phyloP scores from a whole-genome alignment of 23 red algal genomes.

The Agarophyton chilense region DNA sequence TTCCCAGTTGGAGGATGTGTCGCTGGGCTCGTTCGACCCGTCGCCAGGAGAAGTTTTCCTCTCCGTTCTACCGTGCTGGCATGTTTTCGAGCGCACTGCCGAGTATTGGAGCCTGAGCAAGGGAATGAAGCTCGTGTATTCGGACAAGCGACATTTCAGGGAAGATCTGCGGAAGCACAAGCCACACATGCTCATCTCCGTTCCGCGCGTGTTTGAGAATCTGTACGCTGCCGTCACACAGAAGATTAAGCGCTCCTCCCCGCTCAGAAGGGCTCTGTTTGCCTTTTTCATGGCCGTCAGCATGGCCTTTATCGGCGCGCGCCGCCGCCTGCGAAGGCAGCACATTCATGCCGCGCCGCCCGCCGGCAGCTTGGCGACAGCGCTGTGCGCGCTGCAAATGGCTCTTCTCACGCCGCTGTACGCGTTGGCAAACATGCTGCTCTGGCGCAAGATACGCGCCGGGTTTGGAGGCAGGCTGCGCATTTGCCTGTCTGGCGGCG shows the following conservation, averaged over 20 bases:
- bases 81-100: constrained; percentile 91
- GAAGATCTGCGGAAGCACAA: constrained; percentile 76
- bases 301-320: constrained; percentile 42
- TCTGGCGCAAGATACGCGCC: constrained; percentile 81
- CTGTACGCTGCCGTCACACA: constrained; percentile 73
- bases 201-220: constrained; percentile 94
- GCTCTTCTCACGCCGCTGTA: constrained; percentile 74
- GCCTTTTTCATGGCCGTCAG: constrained; percentile 52
- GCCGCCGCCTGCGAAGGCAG: constrained; percentile 42
- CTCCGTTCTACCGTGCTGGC: constrained; percentile 96
- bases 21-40: constrained; percentile 68
- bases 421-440: constrained; percentile 54
- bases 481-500: constrained; percentile 85
- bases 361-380: background rate
- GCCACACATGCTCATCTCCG: constrained; percentile 83
- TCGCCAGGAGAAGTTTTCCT: constrained; percentile 85
- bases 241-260: constrained; percentile 41
- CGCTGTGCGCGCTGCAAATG: constrained; percentile 17
- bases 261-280: constrained; percentile 44
- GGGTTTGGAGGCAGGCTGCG: constrained; percentile 72
- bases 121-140: constrained; percentile 82
- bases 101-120: constrained; percentile 77
- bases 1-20: constrained; percentile 66
- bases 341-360: constrained; percentile 18
- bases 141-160: constrained; percentile 83